Percentiles rank a stretch among this genome's conserved stretches.
Conservation (phyloP, 2,329 filamentous ascomycete species). For the Neonectria coccinea region DNA sequence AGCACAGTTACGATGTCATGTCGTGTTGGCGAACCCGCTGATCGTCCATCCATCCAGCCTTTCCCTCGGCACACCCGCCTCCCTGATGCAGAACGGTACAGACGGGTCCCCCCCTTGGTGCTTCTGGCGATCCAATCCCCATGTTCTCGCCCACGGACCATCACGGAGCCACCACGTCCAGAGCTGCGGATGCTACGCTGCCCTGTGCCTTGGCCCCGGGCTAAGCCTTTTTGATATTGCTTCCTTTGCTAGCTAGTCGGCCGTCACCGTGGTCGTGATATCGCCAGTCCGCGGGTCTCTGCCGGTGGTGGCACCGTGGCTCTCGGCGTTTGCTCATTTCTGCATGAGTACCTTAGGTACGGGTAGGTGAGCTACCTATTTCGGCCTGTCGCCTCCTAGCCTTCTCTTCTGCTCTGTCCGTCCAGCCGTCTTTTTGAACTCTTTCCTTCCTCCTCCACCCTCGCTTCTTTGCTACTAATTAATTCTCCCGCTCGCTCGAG, state of each 20-base stretch:
- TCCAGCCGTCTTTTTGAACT: background rate
- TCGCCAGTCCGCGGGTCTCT: slow-evolving; percentile 43
- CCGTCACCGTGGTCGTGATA: slow-evolving; percentile 39
- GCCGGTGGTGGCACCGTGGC: background rate
- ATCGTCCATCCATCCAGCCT: too few species aligned
- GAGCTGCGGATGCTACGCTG: slow-evolving; percentile 26
- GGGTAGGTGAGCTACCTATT: slow-evolving; percentile 19
- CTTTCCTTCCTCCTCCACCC: slow-evolving; percentile 2
- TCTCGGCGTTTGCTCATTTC: slow-evolving; percentile 40
- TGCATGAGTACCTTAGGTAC: slow-evolving; percentile 10
- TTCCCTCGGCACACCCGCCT: background rate
- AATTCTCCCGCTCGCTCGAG: slow-evolving; percentile 2
- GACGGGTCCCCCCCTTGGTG: background rate
- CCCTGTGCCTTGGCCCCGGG: slow-evolving; percentile 28
- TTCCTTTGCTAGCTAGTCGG: slow-evolving; percentile 27
- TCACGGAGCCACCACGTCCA: slow-evolving; percentile 6
- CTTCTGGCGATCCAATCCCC: slow-evolving; percentile 4
- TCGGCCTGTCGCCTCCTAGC: slow-evolving; percentile 20
- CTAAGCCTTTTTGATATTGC: slow-evolving; percentile 42
- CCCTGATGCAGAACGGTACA: background rate
- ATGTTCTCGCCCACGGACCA: slow-evolving; percentile 12
- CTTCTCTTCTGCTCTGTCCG: slow-evolving; percentile 1
- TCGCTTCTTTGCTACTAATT: slow-evolving; percentile 18
- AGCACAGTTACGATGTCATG: background rate
- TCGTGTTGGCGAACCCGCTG: background rate